These are phyloP conservation scores for Botrytis tulipae DNA, from an alignment of 2,329 filamentous ascomycete species.

Conservation along the genomic window DNA sequence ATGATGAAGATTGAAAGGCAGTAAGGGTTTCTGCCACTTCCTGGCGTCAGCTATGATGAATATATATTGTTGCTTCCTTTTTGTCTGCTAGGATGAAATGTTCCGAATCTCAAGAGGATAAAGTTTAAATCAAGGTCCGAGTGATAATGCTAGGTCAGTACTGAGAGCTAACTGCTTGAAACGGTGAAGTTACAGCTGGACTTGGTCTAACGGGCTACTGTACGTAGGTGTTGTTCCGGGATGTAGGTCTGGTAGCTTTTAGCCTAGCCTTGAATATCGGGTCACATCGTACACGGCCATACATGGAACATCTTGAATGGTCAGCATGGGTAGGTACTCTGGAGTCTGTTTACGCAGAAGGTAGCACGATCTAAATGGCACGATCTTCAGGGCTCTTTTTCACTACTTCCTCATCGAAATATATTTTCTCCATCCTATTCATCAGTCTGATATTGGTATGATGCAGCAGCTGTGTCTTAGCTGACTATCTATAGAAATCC, in stretches of 20 bases:
- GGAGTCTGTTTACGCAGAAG: background rate
- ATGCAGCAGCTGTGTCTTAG: background rate
- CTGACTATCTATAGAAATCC: background rate
- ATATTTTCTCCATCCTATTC: background rate
- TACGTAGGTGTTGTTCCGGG: background rate
- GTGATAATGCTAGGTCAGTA: background rate
- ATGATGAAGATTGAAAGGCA: background rate
- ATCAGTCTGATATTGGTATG: background rate
- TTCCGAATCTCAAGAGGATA: background rate
- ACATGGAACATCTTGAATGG: background rate
- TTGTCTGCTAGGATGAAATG: background rate
- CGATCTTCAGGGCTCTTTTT: background rate
- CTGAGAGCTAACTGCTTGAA: background rate
- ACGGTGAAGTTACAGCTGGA: background rate
- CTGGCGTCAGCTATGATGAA: background rate
- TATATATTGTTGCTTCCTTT: background rate
- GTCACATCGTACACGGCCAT: background rate
- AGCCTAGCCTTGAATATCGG: background rate
- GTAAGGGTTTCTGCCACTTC: background rate
- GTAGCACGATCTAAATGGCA: background rate
- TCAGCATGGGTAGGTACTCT: background rate
- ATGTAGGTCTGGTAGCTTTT: background rate
- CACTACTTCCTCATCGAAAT: background rate
- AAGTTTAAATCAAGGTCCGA: constrained; percentile 1
- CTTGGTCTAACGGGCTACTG: background rate